Conservation (phyloP, 345 rosid species). For the Balakata baccata region DNA sequence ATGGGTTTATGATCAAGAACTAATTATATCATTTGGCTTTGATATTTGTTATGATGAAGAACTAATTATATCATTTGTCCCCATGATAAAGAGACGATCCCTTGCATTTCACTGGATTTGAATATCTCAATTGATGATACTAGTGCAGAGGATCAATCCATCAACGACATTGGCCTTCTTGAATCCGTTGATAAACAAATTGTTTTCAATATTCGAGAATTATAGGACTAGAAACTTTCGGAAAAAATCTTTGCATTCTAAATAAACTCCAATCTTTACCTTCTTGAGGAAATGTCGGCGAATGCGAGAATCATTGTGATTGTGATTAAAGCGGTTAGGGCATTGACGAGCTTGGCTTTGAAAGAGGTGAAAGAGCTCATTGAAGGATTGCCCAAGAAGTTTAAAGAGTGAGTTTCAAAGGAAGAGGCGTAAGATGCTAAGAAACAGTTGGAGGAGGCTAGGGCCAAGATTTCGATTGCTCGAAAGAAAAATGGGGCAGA, state of each 20-base stretch:
- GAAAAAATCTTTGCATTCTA: not conserved
- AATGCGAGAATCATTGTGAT: constrained; percentile 72
- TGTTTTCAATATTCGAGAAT: constrained; percentile 46
- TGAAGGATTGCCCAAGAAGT: constrained; percentile 85
- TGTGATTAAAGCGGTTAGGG: constrained; percentile 78
- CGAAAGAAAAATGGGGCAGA: constrained; percentile 3
- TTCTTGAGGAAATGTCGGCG: constrained; percentile 73
- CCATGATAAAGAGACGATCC: constrained; percentile 34
- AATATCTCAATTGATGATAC: constrained; percentile 63
- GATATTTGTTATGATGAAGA: too few relatives aligned
- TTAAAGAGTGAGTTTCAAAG: constrained; percentile 63
- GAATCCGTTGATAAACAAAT: constrained; percentile 65
- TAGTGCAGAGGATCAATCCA: constrained; percentile 35
- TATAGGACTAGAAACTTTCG: constrained; percentile 13
- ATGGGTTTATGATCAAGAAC: too few relatives aligned
- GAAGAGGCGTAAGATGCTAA: constrained; percentile 90
- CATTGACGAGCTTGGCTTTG: constrained; percentile 66
- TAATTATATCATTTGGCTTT: too few relatives aligned
- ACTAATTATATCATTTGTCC: too few relatives aligned
- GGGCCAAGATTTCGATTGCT: constrained; percentile 61
- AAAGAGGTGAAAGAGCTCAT: constrained; percentile 87
- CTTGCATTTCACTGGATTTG: constrained; percentile 60
- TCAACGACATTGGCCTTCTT: constrained; percentile 62
- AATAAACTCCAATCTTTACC: too few relatives aligned
- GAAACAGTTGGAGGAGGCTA: constrained; percentile 84